phyloP scores from a whole-genome alignment of 257 asterid genomes.

The Solanum appendiculatum region DNA sequence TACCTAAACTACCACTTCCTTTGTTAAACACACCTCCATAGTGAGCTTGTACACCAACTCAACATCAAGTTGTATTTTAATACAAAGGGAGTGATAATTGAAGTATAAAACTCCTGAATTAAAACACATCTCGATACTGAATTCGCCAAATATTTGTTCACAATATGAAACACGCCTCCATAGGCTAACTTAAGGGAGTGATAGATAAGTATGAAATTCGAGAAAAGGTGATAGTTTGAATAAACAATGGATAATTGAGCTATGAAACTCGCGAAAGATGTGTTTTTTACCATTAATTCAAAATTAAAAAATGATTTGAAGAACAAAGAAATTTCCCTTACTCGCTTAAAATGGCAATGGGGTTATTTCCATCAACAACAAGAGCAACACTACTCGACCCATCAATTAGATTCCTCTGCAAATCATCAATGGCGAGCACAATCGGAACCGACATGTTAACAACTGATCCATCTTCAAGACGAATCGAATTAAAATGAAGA shows the following conservation, averaged over 20 bases:
- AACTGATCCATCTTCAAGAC: constrained; percentile 57
- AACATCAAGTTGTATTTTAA: not conserved
- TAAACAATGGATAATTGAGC: not conserved
- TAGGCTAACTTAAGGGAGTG: not conserved
- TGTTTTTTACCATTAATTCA: not conserved
- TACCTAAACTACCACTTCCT: not conserved
- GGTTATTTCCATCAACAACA: constrained; percentile 29
- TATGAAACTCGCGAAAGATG: not conserved
- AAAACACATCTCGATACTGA: not conserved
- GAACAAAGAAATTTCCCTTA: constrained; percentile 11
- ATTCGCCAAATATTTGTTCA: not conserved
- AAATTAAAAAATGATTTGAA: not conserved
- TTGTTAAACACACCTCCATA: not conserved
- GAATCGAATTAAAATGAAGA: constrained; percentile 84
- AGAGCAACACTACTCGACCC: constrained; percentile 54
- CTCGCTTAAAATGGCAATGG: constrained; percentile 65
- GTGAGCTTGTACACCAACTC: not conserved
- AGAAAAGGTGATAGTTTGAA: not conserved
- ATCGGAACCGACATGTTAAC: constrained; percentile 96
- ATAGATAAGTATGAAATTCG: not conserved
- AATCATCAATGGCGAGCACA: constrained; percentile 82
- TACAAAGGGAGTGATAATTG: not conserved
- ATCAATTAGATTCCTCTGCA: constrained; percentile 51
- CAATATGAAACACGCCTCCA: not conserved
- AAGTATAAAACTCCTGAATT: not conserved